Percentiles rank a stretch among this genome's conserved stretches.
Conservation (phyloP, 1,139 yeast species). For the Meyerozyma smithsonii region DNA sequence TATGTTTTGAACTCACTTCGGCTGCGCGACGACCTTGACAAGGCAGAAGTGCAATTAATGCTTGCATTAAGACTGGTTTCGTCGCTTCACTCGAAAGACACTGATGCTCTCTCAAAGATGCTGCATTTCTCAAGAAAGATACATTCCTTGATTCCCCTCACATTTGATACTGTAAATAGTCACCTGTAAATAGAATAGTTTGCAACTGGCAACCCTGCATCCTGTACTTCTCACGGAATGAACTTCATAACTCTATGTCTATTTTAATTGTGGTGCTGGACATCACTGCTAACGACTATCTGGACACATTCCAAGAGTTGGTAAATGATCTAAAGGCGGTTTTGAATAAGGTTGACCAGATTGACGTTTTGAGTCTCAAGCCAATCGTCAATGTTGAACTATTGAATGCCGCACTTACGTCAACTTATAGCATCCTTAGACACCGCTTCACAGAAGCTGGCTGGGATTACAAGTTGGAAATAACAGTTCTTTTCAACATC, state of each 20-base stretch:
- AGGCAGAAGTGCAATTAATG: slow-evolving; percentile 17
- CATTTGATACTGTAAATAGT: background rate
- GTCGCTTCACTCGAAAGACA: slow-evolving; percentile 13
- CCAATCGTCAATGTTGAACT: slow-evolving; percentile 16
- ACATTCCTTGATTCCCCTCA: slow-evolving; percentile 3
- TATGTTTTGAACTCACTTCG: slow-evolving; percentile 18
- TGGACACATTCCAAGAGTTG: background rate
- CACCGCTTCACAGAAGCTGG: slow-evolving; percentile 16
- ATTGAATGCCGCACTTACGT: slow-evolving; percentile 24
- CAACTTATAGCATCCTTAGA: slow-evolving; percentile 24
- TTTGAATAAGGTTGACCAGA: slow-evolving; percentile 5
- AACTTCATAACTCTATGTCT: background rate
- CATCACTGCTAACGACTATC: background rate
- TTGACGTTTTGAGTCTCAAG: slow-evolving; percentile 23
- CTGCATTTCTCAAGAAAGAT: slow-evolving; percentile 8
- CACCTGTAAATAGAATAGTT: background rate
- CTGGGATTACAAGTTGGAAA: slow-evolving; percentile 24
- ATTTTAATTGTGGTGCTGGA: background rate
- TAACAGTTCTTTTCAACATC: slow-evolving; percentile 28
- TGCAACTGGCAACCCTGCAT: background rate
- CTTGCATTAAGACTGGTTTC: slow-evolving; percentile 16
- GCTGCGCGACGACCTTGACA: slow-evolving; percentile 11
- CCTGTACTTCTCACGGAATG: background rate
- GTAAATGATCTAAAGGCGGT: slow-evolving; percentile 7
- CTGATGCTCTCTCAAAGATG: slow-evolving; percentile 11